Conservation (phyloP, 1,284 basidiomycete genomes). For the Ganoderma lucidum region DNA sequence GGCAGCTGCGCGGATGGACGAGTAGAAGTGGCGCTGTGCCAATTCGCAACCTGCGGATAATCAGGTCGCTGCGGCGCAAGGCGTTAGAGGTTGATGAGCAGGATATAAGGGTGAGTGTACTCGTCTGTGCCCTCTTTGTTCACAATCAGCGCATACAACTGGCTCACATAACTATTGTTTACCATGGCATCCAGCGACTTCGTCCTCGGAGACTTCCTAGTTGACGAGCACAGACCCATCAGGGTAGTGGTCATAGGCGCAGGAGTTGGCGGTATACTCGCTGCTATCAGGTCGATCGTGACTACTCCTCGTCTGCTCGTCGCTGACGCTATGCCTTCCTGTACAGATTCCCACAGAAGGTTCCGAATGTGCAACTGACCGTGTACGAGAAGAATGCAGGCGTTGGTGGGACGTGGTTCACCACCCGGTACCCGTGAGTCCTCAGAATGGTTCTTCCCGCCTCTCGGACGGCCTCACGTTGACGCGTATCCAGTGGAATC, state of each 20-base stretch:
- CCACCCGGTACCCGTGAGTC: conserved; percentile 43
- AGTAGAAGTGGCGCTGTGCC: background rate
- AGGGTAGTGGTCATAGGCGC: conserved; percentile 60
- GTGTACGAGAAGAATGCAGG: conserved; percentile 65
- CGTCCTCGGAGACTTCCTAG: conserved; percentile 42
- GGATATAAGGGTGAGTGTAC: background rate
- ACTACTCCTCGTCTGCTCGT: no score
- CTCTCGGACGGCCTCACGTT: background rate
- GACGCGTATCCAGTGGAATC: conserved; percentile 48
- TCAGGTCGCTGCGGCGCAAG: no score
- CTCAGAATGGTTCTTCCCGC: conserved; percentile 22
- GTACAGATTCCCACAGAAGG: conserved; percentile 56
- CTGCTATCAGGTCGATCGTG: background rate
- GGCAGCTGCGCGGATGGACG: background rate
- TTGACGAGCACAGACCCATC: conserved; percentile 58
- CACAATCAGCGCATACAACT: no score
- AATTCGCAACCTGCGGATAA: background rate
- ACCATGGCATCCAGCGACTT: background rate
- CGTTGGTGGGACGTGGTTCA: conserved; percentile 66
- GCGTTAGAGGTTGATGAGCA: background rate
- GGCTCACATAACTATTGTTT: background rate
- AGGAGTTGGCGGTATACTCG: conserved; percentile 57
- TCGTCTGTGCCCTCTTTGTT: background rate
- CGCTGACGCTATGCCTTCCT: background rate
- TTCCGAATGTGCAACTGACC: conserved; percentile 59